Evolutionary conservation across 1,284 basidiomycete species (phyloP).

Genomic region (Heterobasidion irregulare): DNA sequence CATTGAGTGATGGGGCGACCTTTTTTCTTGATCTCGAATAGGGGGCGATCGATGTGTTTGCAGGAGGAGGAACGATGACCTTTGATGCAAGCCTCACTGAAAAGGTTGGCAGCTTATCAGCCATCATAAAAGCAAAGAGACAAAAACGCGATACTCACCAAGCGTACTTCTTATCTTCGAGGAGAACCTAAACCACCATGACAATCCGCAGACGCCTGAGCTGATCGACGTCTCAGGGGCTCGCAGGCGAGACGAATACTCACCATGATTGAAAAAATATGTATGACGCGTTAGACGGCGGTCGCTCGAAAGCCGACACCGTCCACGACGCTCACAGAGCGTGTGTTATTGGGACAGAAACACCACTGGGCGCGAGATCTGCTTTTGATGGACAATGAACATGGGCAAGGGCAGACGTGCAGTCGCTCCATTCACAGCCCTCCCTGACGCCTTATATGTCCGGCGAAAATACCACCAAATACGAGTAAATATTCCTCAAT

Average conservation of each 20-base stretch:
- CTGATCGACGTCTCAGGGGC: neutral
- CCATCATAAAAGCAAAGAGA: neutral
- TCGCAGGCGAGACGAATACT: neutral
- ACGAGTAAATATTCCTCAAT: neutral
- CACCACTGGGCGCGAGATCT: conserved; percentile 18
- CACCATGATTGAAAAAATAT: conserved; percentile 9
- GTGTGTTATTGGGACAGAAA: conserved; percentile 33
- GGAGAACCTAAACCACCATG: conserved; percentile 46
- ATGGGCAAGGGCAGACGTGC: conserved; percentile 9
- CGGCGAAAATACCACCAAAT: neutral
- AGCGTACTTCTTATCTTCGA: conserved; percentile 76
- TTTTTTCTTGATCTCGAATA: conserved; percentile 80
- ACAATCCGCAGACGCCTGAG: neutral
- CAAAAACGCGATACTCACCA: conserved; percentile 40
- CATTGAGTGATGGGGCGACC: conserved; percentile 78
- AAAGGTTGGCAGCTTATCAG: neutral
- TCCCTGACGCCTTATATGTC: neutral
- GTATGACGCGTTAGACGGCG: conserved; percentile 7
- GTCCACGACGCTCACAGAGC: conserved; percentile 31
- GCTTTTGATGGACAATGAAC: conserved; percentile 9
- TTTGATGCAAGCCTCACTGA: conserved; percentile 76
- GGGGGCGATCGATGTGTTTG: conserved; percentile 66
- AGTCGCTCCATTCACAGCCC: neutral
- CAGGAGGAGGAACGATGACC: conserved; percentile 75
- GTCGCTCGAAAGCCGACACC: conserved; percentile 27